Evolutionary conservation across 352 stramenopile genomes (phyloP).

Genomic region (Phytophthora constricta): DNA sequence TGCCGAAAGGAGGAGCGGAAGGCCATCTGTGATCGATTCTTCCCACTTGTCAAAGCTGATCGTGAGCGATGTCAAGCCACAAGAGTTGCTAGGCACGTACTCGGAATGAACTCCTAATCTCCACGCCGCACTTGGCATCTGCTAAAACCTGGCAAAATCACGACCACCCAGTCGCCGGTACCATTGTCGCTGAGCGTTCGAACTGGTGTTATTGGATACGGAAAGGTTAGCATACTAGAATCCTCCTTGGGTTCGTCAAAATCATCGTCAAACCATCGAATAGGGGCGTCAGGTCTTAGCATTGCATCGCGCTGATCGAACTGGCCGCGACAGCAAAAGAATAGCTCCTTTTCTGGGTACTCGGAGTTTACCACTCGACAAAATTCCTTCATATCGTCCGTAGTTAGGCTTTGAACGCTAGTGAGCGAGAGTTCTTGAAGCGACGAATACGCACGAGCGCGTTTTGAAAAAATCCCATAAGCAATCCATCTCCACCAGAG

Average conservation of each 20-base stretch:
- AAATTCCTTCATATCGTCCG: not conserved
- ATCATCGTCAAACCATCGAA: not conserved
- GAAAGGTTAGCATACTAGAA: not conserved
- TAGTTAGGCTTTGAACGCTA: not conserved
- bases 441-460: not conserved
- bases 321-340: not conserved
- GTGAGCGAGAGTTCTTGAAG: not conserved
- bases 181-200: not conserved
- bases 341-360: not conserved
- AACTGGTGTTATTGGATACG: not conserved
- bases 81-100: not conserved
- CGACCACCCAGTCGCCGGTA: not conserved
- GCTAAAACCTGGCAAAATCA: not conserved
- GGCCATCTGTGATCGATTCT: not conserved
- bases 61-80: not conserved
- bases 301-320: not conserved
- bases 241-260: not conserved
- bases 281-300: not conserved
- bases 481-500: not conserved
- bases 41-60: not conserved
- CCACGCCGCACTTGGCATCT: not conserved
- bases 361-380: not conserved
- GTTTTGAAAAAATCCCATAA: not conserved
- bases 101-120: not conserved
- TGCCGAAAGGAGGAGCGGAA: not conserved